Evolutionary conservation across 768 basidiomycete genomes (phyloP), one percentile per base, ranked within the genome.

Genomic region (Boletus tomentosulus): DNA sequence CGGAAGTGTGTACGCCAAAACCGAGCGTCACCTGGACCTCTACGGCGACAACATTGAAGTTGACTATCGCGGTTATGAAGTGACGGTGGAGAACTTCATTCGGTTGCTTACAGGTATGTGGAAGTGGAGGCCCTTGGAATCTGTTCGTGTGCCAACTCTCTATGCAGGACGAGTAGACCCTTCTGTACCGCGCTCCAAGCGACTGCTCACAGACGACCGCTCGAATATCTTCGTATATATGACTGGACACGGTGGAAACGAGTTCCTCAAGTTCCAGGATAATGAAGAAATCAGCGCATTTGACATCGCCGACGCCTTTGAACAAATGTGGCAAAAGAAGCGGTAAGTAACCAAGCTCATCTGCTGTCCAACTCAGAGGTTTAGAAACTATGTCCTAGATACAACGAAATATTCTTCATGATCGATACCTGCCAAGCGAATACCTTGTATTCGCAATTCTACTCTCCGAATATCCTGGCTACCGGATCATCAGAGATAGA

Each of bases 241-340:
- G 92, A 96, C 97, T 0, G 97, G 97, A 0, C 97, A 98, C 62
- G 97, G 97, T 12, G 97, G 97, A 1, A 89, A 96, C 63, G 97
- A 97, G 70, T 99, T 98, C 68, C 82, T 99, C 65, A 98, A 99
- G 69, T 98, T 99, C 70, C 97, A 99, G 67, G 97, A 99, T 67
- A 94, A 90, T 67, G 97, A 98, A 70, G 97, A 99, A 69, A 92
- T 98, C 62, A 92, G 89, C 54, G 93, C 96, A 0, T 92, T 89
- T 54, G 97, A 98, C 66, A 82, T 98, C n/a, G 96, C 96, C 0
- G 96, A 98, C 66, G 95, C 97, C 2, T 89, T 98, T 56, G 93
- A 93, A 69, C 95, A 98, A 72, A 99, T 99, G 96, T 94, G 87
- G 77, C 89, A 95, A 68, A 98, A 98, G 78, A 87, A 88, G 67